Conservation (phyloP, 2,329 filamentous ascomycete species). For the Coleophoma crateriformis region DNA sequence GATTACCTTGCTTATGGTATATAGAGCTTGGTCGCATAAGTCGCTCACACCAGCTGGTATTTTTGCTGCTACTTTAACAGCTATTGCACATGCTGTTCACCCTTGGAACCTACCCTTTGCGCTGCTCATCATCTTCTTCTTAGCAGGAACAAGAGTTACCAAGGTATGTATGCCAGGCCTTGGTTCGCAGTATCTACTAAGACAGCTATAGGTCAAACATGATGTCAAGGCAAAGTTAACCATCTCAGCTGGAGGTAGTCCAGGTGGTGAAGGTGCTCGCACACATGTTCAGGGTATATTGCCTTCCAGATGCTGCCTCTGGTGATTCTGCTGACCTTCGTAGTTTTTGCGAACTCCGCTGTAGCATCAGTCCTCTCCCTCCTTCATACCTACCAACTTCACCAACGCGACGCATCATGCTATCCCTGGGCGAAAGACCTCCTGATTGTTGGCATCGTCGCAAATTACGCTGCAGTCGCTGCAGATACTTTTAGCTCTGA, state of each 20-base stretch:
- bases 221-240: constrained; percentile 79
- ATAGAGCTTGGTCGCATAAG: constrained; percentile 64
- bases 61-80: constrained; percentile 65
- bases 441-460: constrained; percentile 59
- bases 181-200: constrained; percentile 8
- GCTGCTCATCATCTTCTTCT: constrained; percentile 78
- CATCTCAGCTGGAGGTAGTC: constrained; percentile 64
- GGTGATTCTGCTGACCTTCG: constrained; percentile 7
- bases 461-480: constrained; percentile 85
- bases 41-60: constrained; percentile 77
- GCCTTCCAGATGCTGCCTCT: neutral
- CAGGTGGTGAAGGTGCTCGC: constrained; percentile 75
- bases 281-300: constrained; percentile 70
- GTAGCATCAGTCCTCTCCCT: constrained; percentile 63
- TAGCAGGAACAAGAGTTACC: constrained; percentile 77
- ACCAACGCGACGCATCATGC: constrained; percentile 40
- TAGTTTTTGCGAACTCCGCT: constrained; percentile 79
- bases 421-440: constrained; percentile 58
- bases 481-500: constrained; percentile 95
- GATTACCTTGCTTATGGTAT: constrained; percentile 53
- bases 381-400: constrained; percentile 55
- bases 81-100: constrained; percentile 78
- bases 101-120: constrained; percentile 91
- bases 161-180: constrained; percentile 47
- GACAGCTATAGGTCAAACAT: constrained; percentile 66